Conservation (phyloP, 108 stramenopile genomes). For the Skeletonema potamos region DNA sequence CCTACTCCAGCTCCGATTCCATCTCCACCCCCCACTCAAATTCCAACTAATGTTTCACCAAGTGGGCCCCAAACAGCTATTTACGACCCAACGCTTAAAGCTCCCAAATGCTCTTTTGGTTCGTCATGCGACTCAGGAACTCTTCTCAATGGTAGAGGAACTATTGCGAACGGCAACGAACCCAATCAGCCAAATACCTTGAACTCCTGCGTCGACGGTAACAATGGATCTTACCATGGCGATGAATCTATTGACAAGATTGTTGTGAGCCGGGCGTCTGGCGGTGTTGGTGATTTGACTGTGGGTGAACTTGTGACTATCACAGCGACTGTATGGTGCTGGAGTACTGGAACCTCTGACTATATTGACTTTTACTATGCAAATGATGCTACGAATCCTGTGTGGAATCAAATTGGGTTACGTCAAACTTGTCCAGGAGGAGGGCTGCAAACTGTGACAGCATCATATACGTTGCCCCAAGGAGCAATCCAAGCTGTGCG, state of each 20-base stretch:
- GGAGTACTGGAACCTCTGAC: neutral
- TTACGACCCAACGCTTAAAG: no score
- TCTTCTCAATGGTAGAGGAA: no score
- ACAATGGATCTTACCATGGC: neutral
- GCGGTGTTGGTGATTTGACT: neutral
- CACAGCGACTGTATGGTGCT: neutral
- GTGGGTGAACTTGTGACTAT: neutral
- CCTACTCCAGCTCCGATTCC: no score
- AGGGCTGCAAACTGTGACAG: neutral
- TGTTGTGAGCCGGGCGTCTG: neutral
- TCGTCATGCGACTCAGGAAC: neutral
- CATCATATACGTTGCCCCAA: neutral
- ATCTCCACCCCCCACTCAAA: no score
- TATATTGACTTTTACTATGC: neutral
- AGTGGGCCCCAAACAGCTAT: neutral
- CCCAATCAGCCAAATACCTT: constrained; percentile 7
- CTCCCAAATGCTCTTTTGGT: no score
- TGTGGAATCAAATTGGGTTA: neutral
- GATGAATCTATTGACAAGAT: constrained; percentile 21
- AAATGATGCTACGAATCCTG: neutral
- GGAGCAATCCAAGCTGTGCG: neutral
- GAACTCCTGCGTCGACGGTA: constrained; percentile 4
- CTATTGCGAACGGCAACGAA: neutral
- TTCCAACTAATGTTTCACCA: neutral
- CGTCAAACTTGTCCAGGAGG: neutral